These are phyloP conservation scores for Alternaria atra DNA, from an alignment of 2,329 filamentous ascomycete genomes.

Conservation along the genomic window DNA sequence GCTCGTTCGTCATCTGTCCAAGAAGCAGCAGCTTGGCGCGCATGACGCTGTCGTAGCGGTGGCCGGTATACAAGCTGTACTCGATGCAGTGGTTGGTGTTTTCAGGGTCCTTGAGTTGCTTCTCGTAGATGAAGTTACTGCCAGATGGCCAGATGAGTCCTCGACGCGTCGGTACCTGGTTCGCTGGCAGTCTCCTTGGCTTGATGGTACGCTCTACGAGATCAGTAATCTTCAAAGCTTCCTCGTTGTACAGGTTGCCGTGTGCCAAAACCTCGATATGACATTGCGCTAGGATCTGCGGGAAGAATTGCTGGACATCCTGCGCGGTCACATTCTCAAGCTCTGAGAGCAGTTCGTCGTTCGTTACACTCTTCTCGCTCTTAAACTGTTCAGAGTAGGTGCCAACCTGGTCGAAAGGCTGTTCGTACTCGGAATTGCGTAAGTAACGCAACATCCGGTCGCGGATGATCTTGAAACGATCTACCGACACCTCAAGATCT, in stretches of 20 bases:
- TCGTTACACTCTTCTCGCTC: constrained; percentile 77
- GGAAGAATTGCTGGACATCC: constrained; percentile 79
- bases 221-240: constrained; percentile 84
- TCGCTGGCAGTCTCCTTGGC: constrained; percentile 74
- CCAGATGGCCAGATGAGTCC: constrained; percentile 81
- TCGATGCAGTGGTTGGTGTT: constrained; percentile 74
- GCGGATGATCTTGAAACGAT: constrained; percentile 90
- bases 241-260: constrained; percentile 93
- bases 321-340: constrained; percentile 77
- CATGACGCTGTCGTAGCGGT: constrained; percentile 67
- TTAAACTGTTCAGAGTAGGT: constrained; percentile 84
- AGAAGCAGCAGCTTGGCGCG: constrained; percentile 83
- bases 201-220: constrained; percentile 81
- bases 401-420: constrained; percentile 88
- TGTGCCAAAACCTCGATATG: constrained; percentile 89
- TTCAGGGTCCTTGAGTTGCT: constrained; percentile 80
- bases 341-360: constrained; percentile 81
- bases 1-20: constrained; percentile 90
- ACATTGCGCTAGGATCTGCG: constrained; percentile 80
- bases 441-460: constrained; percentile 80
- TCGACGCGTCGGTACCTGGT: constrained; percentile 81
- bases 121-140: constrained; percentile 84
- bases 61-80: constrained; percentile 56
- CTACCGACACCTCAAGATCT: constrained; percentile 82
- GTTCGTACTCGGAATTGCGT: constrained; percentile 86